These are phyloP conservation scores for Acacia concinna DNA, from an alignment of 331 rosid genomes.

Conservation along the genomic window DNA sequence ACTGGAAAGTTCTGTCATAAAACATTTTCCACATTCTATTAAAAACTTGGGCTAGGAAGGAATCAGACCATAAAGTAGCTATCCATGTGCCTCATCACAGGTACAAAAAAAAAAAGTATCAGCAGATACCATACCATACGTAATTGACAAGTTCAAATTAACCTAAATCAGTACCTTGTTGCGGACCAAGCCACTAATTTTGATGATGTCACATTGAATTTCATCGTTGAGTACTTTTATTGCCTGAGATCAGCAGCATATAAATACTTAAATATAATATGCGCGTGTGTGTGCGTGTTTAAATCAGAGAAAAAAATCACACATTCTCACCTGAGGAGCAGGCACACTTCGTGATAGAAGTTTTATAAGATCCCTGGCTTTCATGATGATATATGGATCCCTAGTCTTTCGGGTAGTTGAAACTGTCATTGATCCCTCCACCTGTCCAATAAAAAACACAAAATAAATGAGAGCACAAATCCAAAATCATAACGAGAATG, in stretches of 20 bases:
- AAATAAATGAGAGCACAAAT: background rate
- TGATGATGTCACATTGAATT: conserved; percentile 81
- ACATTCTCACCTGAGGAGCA: conserved; percentile 78
- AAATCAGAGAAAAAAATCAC: too few relatives aligned
- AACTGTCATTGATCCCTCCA: conserved; percentile 93
- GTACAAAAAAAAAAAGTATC: background rate
- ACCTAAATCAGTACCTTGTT: conserved; percentile 53
- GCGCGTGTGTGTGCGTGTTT: too few relatives aligned
- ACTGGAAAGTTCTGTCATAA: background rate
- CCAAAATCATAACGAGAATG: background rate
- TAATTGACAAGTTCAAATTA: background rate
- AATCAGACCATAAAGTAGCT: background rate
- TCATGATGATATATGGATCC: conserved; percentile 82
- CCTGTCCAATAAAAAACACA: conserved; percentile 39
- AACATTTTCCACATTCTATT: background rate
- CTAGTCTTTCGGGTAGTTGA: conserved; percentile 81
- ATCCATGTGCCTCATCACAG: background rate
- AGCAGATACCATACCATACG: background rate
- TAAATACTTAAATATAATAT: conserved; percentile 9
- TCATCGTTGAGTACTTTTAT: conserved; percentile 83
- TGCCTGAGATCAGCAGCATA: conserved; percentile 52
- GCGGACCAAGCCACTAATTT: conserved; percentile 72
- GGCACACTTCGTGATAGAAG: conserved; percentile 94
- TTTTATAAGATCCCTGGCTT: conserved; percentile 89
- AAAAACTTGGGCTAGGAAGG: background rate